Conservation (phyloP, 176 grass and related monocot genomes). For the Elymus sibiricus region DNA sequence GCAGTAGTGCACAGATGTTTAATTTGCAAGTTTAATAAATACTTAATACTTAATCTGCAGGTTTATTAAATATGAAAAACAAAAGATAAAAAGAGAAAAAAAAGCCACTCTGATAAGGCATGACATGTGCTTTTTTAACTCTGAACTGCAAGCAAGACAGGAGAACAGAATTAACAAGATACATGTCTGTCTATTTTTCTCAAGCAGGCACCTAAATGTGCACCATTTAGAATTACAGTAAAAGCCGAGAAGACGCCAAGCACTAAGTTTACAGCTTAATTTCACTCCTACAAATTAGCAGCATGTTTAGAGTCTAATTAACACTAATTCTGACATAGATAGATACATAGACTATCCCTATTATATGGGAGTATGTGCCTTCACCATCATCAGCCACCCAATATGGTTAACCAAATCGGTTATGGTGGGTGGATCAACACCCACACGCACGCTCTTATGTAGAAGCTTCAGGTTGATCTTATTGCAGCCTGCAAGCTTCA, state of each 20-base stretch:
- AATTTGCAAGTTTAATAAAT: neutral
- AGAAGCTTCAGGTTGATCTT: constrained; percentile 33
- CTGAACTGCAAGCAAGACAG: constrained; percentile 9
- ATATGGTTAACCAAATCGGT: constrained; percentile 63
- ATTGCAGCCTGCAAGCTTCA: constrained; percentile 8
- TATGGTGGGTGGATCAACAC: constrained; percentile 37
- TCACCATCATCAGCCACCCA: neutral
- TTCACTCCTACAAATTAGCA: neutral
- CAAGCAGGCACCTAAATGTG: neutral
- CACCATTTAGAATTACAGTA: neutral
- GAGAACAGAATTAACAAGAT: neutral
- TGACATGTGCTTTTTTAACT: neutral
- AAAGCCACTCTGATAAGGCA: neutral
- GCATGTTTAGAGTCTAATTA: neutral
- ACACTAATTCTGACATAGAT: neutral
- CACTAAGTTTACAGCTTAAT: neutral
- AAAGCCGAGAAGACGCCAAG: too few relatives aligned
- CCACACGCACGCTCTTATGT: neutral
- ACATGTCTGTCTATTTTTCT: neutral
- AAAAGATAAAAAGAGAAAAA: neutral
- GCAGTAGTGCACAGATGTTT: neutral
- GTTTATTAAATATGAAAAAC: neutral
- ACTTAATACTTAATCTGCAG: neutral
- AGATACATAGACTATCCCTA: constrained; percentile 6
- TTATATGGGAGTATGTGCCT: constrained; percentile 8